Percentiles rank a stretch among this genome's conserved stretches.
Conservation (phyloP, 2,329 filamentous ascomycete species). For the Bipolaris sorokiniana region DNA sequence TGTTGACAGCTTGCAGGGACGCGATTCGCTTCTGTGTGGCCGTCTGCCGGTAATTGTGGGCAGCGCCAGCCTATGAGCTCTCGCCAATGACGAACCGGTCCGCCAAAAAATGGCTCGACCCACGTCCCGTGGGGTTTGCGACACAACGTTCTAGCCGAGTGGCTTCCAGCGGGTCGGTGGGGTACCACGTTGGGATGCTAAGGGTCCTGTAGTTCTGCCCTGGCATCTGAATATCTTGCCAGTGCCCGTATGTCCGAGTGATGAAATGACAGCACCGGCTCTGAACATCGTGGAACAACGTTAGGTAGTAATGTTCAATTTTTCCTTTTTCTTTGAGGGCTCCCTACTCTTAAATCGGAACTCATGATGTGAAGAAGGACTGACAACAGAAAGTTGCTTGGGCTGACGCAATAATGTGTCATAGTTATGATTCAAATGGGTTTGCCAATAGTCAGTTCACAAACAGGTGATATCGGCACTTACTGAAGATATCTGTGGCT, state of each 20-base stretch:
- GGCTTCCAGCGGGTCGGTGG: not conserved
- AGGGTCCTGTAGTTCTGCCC: not conserved
- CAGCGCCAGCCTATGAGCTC: conserved; percentile 3
- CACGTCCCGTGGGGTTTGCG: conserved; percentile 4
- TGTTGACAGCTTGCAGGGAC: conserved; percentile 11
- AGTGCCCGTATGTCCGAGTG: no score
- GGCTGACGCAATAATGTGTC: not conserved
- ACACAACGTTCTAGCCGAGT: not conserved
- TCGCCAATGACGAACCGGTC: not conserved
- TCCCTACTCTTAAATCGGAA: not conserved
- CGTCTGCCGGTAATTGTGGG: conserved; percentile 2
- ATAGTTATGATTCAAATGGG: not conserved
- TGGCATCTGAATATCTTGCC: not conserved
- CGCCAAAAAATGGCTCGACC: not conserved
- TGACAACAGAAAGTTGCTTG: no score
- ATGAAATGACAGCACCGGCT: not conserved
- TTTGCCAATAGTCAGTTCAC: not conserved
- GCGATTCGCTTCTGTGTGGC: conserved; percentile 14
- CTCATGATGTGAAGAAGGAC: no score
- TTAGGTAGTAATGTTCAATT: no score
- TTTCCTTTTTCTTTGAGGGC: not conserved
- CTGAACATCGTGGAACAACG: not conserved
- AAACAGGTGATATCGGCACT: not conserved
- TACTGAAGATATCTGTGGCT: not conserved
- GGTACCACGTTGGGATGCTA: not conserved